A percentile compares a stretch with the other conserved stretches of the same genome.
Conservation (phyloP, 176 grass and related monocot genomes). For the Juncus effusus region DNA sequence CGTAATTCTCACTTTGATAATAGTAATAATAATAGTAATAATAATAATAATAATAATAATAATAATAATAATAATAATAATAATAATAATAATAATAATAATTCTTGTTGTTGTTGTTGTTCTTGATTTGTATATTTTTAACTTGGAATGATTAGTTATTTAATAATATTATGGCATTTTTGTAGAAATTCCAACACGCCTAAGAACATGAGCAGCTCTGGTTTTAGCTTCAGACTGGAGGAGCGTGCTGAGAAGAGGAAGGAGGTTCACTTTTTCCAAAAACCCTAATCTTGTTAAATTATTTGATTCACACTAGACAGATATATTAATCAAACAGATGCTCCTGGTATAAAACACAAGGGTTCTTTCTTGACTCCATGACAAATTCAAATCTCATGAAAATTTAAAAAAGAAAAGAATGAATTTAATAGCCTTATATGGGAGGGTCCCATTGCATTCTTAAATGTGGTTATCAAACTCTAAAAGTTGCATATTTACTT, state of each 20-base stretch:
- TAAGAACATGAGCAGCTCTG: slow-evolving; percentile 39
- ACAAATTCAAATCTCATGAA: too few species aligned
- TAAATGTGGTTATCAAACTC: slow-evolving; percentile 5
- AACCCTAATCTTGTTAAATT: neutral
- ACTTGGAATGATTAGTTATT: neutral
- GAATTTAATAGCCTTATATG: neutral
- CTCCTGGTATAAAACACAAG: too few species aligned
- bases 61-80: too few species aligned
- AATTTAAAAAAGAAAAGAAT: neutral
- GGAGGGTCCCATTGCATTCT: neutral
- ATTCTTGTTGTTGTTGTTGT: too few species aligned
- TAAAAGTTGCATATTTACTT: neutral
- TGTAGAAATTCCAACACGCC: slow-evolving; percentile 59
- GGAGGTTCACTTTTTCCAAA: slow-evolving; percentile 44
- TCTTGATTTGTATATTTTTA: too few species aligned
- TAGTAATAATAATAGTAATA: too few species aligned
- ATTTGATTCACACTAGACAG: neutral
- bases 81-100: too few species aligned
- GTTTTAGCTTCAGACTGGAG: slow-evolving; percentile 79
- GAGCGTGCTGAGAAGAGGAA: slow-evolving; percentile 94
- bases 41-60: too few species aligned
- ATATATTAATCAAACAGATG: too few species aligned
- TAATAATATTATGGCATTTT: slow-evolving; percentile 20
- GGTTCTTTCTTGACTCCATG: too few species aligned
- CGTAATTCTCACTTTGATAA: slow-evolving; percentile 26